Conservation (phyloP, 2,329 filamentous ascomycete genomes). For the Nemania bipapillata region DNA sequence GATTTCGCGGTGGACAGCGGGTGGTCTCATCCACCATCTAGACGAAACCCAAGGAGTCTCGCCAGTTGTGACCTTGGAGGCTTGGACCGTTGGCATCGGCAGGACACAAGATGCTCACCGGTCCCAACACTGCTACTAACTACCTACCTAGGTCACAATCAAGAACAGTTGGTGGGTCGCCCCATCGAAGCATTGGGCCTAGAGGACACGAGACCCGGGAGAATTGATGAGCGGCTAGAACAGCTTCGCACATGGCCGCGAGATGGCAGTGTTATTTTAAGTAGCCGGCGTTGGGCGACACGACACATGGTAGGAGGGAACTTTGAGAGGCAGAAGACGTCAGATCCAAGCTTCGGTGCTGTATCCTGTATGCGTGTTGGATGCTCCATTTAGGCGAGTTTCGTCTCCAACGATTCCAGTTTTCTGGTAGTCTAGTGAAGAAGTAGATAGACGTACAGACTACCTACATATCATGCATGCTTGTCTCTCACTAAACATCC, state of each 20-base stretch:
- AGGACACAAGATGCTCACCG: slow-evolving; percentile 3
- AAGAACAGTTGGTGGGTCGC: slow-evolving; percentile 13
- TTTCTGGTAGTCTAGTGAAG: background rate
- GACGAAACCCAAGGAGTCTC: slow-evolving; percentile 3
- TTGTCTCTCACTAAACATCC: slow-evolving; percentile 10
- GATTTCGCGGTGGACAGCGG: background rate
- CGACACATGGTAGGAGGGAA: slow-evolving; percentile 1
- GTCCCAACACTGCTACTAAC: slow-evolving; percentile 15
- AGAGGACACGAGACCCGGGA: slow-evolving; percentile 14
- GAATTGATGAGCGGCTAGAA: slow-evolving; percentile 16
- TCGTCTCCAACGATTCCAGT: slow-evolving; percentile 6
- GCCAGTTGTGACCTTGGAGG: slow-evolving; percentile 1
- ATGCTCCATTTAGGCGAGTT: slow-evolving; percentile 9
- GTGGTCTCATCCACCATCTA: slow-evolving; percentile 9
- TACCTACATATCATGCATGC: slow-evolving; percentile 7
- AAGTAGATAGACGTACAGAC: slow-evolving; percentile 14
- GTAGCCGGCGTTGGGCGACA: slow-evolving; percentile 3
- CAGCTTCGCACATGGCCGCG: background rate
- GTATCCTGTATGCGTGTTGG: slow-evolving; percentile 8
- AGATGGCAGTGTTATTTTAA: slow-evolving; percentile 11
- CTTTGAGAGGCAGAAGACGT: slow-evolving; percentile 6
- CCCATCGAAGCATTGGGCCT: background rate
- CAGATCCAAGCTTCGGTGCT: slow-evolving; percentile 2
- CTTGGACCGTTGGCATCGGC: slow-evolving; percentile 10
- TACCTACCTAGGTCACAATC: too few relatives aligned